These are phyloP conservation scores for Ophiognomonia clavigignenti-juglandacearum DNA, from an alignment of 2,329 filamentous ascomycete species.

Conservation along the genomic window DNA sequence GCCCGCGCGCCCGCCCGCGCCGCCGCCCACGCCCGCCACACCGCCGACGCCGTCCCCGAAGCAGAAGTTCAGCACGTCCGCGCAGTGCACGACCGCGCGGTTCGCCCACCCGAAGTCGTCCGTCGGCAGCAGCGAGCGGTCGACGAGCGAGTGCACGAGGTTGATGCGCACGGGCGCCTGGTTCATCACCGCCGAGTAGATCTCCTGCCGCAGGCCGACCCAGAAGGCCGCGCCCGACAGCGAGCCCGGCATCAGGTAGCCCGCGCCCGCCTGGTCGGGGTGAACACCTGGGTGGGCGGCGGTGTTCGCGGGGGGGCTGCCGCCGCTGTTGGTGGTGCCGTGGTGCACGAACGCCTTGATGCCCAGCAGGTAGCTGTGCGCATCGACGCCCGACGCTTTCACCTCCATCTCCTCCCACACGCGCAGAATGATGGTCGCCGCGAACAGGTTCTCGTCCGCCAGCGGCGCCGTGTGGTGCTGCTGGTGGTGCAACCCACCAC, in stretches of 20 bases:
- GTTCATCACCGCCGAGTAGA: constrained; percentile 50
- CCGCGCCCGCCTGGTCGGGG: too few relatives aligned
- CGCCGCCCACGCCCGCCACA: too few relatives aligned
- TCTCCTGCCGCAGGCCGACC: constrained; percentile 55
- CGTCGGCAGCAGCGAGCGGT: constrained; percentile 41
- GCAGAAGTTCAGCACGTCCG: constrained; percentile 60
- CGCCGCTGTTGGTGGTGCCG: constrained; percentile 20
- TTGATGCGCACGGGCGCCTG: constrained; percentile 43
- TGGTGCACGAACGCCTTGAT: constrained; percentile 43
- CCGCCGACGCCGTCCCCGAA: constrained; percentile 36
- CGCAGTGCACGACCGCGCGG: constrained; percentile 55
- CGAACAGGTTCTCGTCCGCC: constrained; percentile 46
- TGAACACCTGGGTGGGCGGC: too few relatives aligned
- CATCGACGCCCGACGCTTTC: constrained; percentile 37
- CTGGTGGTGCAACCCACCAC: too few relatives aligned
- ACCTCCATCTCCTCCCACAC: constrained; percentile 52
- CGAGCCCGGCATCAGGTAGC: constrained; percentile 34
- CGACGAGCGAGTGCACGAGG: constrained; percentile 44
- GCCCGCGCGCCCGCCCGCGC: constrained; percentile 21
- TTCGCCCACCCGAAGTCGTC: constrained; percentile 56
- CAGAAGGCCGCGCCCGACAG: constrained; percentile 51
- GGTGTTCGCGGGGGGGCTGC: constrained; percentile 5
- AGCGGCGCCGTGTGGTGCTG: constrained; percentile 27
- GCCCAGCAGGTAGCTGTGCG: constrained; percentile 41
- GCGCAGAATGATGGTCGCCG: constrained; percentile 51